Conservation (phyloP, 2,329 filamentous ascomycete species). For the Monascus ruber region DNA sequence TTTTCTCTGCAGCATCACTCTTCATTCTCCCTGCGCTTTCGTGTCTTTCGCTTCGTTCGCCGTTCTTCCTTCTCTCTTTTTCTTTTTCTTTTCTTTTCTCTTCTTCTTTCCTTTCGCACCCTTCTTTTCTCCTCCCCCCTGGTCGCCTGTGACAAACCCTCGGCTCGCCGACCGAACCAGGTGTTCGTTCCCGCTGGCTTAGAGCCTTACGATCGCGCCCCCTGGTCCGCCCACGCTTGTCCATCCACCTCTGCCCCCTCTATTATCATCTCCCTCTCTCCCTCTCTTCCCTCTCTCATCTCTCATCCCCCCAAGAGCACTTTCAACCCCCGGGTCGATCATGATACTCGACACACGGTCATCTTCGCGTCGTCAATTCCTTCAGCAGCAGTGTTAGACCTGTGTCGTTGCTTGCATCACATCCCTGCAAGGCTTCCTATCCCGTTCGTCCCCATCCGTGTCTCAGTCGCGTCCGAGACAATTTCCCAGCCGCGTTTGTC, state of each 20-base stretch:
- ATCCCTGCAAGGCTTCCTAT: no score
- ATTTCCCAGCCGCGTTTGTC: background rate
- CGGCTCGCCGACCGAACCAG: no score
- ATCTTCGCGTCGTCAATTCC: background rate
- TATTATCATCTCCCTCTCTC: background rate
- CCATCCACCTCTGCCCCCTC: background rate
- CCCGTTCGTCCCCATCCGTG: background rate
- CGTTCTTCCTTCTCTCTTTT: conserved; percentile 2
- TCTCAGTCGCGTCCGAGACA: background rate
- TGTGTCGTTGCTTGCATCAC: background rate
- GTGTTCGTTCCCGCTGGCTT: no score
- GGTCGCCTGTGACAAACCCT: no score
- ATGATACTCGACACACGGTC: background rate
- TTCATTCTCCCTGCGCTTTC: background rate
- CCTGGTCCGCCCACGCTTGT: no score
- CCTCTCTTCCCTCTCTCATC: background rate
- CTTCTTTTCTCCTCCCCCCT: conserved; percentile 3
- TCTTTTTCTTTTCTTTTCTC: conserved; percentile 3
- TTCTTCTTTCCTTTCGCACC: conserved; percentile 3
- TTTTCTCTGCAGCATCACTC: background rate
- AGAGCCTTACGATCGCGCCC: no score
- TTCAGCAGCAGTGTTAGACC: conserved; percentile 1
- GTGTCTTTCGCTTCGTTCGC: background rate
- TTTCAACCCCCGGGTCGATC: background rate
- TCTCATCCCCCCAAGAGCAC: background rate